Evolutionary conservation across 306 rosid genomes (phyloP).

Genomic region (Sicyos edulis): DNA sequence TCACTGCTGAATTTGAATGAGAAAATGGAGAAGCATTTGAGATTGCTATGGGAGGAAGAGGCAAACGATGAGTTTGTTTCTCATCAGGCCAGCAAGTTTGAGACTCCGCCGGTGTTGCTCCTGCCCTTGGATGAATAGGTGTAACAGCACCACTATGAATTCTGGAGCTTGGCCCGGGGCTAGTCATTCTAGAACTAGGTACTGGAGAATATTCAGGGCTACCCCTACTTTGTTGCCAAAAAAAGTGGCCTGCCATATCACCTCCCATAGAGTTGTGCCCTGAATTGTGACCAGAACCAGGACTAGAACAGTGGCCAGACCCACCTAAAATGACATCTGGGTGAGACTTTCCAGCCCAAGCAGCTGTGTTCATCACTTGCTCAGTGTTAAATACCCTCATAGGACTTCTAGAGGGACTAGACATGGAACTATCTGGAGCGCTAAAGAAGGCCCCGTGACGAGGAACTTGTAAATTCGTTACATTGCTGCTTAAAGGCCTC

Average conservation of each 20-base stretch:
- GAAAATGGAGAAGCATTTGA: conserved; percentile 60
- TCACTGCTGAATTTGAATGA: conserved; percentile 87
- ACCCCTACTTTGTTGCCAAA: conserved; percentile 61
- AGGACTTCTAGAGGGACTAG: conserved; percentile 75
- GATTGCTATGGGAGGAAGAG: conserved; percentile 82
- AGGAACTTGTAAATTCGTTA: conserved; percentile 84
- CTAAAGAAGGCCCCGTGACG: conserved; percentile 70
- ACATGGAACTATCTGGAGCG: conserved; percentile 81
- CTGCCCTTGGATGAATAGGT: conserved; percentile 91
- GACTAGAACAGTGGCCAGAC: conserved; percentile 96
- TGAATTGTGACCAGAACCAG: conserved; percentile 96
- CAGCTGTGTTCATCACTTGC: conserved; percentile 46
- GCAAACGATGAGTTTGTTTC: conserved; percentile 90
- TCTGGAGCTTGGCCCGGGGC: conserved; percentile 95
- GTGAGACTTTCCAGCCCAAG: conserved; percentile 46
- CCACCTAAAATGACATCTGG: conserved; percentile 52
- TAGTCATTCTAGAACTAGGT: conserved; percentile 59
- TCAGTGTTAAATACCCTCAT: conserved; percentile 49
- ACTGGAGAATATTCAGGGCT: conserved; percentile 65
- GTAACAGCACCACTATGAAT: conserved; percentile 99
- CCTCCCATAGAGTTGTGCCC: conserved; percentile 99
- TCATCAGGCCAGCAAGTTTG: conserved; percentile 76
- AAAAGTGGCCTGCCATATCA: conserved; percentile 69
- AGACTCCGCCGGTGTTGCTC: conserved; percentile 55
- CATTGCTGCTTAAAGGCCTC: conserved; percentile 73